Conservation (phyloP, 2,329 filamentous ascomycete species). For the Colletotrichum sp. region DNA sequence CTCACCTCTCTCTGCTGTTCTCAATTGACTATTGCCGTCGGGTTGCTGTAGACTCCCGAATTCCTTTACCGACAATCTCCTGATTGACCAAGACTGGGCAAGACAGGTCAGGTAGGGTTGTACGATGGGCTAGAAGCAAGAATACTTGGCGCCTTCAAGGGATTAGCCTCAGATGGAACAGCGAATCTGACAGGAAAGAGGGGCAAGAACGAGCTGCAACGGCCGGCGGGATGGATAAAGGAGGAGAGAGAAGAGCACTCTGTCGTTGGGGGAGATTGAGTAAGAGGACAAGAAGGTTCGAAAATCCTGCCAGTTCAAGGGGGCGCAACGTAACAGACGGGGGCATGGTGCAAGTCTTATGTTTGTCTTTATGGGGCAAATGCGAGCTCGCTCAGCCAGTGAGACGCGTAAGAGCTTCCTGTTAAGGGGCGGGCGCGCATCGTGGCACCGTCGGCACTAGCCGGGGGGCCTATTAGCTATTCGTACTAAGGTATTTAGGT, state of each 20-base stretch:
- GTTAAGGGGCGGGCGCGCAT: not conserved
- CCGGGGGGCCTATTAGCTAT: not conserved
- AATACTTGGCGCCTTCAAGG: not conserved
- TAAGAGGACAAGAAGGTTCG: not conserved
- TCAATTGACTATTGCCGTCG: not conserved
- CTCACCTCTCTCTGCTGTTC: not conserved
- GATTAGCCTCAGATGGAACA: not conserved
- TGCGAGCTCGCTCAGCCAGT: constrained; percentile 4
- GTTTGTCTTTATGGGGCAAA: not conserved
- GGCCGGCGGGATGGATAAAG: not conserved
- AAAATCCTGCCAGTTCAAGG: not conserved
- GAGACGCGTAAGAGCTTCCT: not conserved
- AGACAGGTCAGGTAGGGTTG: not conserved
- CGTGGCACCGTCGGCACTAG: not conserved
- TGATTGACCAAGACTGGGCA: not conserved
- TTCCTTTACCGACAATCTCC: not conserved
- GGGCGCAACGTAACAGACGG: not conserved
- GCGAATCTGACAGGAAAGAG: not conserved
- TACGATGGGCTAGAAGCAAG: not conserved
- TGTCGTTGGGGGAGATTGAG: not conserved
- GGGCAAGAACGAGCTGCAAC: not conserved
- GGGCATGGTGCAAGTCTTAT: not conserved
- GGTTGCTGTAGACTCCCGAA: not conserved
- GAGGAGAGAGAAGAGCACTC: not conserved
- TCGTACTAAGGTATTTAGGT: not conserved